A percentile compares a stretch with the other conserved stretches of the same genome.
Evolutionary conservation across 495 filamentous ascomycete species (phyloP).

Genomic region (Venustampulla echinocandica): DNA sequence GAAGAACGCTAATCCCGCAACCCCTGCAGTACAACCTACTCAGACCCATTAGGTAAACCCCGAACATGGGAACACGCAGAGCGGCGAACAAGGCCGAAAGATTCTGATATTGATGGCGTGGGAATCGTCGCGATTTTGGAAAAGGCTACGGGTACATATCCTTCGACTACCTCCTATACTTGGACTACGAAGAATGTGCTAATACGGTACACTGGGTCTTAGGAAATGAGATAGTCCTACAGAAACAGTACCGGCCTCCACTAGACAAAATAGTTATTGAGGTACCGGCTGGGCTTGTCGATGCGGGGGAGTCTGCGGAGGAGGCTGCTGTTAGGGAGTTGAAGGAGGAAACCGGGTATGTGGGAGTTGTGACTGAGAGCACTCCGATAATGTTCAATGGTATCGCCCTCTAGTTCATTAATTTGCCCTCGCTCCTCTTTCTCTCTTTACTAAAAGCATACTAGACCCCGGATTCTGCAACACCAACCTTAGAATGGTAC

Average conservation of each 20-base stretch:
- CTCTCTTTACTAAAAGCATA: constrained; percentile 14
- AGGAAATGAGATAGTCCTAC: constrained; percentile 69
- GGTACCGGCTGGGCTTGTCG: constrained; percentile 78
- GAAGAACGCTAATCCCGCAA: neutral
- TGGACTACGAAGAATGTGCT: neutral
- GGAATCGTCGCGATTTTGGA: constrained; percentile 84
- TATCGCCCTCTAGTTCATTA: constrained; percentile 21
- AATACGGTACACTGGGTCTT: neutral
- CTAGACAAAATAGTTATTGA: constrained; percentile 72
- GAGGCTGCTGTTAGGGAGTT: constrained; percentile 79
- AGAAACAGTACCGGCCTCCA: constrained; percentile 84
- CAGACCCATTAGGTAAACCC: constrained; percentile 56
- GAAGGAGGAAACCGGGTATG: constrained; percentile 89
- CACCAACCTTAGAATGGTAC: constrained; percentile 77
- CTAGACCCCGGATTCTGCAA: constrained; percentile 74
- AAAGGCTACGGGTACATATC: constrained; percentile 43
- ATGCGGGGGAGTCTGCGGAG: constrained; percentile 71
- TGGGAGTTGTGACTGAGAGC: constrained; percentile 56
- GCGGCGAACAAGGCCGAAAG: constrained; percentile 59
- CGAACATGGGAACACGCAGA: constrained; percentile 80
- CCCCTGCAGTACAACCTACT: constrained; percentile 48
- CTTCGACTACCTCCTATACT: too few species aligned
- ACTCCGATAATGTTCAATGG: constrained; percentile 83
- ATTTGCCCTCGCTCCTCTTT: neutral
- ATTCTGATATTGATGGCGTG: constrained; percentile 74